Conservation (phyloP, 441 rosid species). For the Pelargonium australe region DNA sequence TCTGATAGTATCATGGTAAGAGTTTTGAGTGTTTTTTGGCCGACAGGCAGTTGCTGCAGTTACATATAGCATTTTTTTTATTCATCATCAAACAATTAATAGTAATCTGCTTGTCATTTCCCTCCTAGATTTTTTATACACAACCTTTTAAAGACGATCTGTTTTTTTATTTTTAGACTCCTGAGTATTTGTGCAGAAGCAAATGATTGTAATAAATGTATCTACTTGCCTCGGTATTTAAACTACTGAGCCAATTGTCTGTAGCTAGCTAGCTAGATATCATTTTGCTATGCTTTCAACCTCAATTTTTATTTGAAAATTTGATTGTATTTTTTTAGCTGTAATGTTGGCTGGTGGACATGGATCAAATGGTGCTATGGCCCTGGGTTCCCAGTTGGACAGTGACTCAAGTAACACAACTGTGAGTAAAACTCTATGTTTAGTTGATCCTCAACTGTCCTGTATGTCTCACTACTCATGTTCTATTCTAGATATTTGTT, state of each 20-base stretch:
- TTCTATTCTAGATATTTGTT: constrained; percentile 63
- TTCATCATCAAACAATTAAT: too few relatives aligned
- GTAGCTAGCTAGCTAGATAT: too few relatives aligned
- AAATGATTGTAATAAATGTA: too few relatives aligned
- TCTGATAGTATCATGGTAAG: too few relatives aligned
- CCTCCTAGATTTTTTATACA: too few relatives aligned
- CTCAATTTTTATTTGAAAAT: constrained; percentile 14
- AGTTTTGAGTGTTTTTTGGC: too few relatives aligned
- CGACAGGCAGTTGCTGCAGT: too few relatives aligned
- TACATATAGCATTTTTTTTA: too few relatives aligned
- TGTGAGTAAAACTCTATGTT: constrained; percentile 43
- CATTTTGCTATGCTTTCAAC: constrained; percentile 4
- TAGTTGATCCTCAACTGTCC: constrained; percentile 10
- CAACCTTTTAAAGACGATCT: too few relatives aligned
- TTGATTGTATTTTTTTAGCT: constrained; percentile 39
- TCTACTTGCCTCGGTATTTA: not conserved
- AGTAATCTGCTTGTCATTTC: too few relatives aligned
- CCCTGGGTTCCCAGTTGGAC: constrained; percentile 58
- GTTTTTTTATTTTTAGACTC: too few relatives aligned
- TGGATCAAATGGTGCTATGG: constrained; percentile 50
- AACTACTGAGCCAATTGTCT: not conserved
- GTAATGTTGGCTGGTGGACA: constrained; percentile 77
- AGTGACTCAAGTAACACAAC: constrained; percentile 72
- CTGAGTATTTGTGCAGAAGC: too few relatives aligned
- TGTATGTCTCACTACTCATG: constrained; percentile 17